Conservation (phyloP, 306 rosid genomes). For the Benincasa hispida region DNA sequence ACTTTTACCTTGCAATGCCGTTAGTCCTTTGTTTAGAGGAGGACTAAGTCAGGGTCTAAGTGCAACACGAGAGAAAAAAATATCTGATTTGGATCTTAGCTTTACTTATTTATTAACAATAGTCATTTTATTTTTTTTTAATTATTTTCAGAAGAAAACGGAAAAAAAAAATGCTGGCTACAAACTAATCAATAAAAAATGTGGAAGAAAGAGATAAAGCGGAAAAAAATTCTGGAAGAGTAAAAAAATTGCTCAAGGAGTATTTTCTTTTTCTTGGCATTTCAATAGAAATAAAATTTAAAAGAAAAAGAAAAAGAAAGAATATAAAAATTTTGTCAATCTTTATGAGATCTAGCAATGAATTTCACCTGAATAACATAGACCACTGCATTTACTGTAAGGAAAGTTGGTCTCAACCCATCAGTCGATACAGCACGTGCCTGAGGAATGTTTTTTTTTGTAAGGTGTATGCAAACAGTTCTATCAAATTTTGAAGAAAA, state of each 20-base stretch:
- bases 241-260: neutral
- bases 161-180: neutral
- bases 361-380: conserved; percentile 84
- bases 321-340: neutral
- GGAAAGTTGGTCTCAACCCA: conserved; percentile 87
- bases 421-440: conserved; percentile 95
- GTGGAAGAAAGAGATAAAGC: neutral
- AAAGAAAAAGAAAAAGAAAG: too few species aligned
- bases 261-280: neutral
- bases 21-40: neutral
- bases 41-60: neutral
- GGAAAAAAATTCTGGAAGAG: too few species aligned
- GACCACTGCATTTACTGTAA: conserved; percentile 63
- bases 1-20: neutral
- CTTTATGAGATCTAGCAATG: conserved; percentile 11
- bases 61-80: neutral
- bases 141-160: too few species aligned
- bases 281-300: neutral
- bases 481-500: neutral
- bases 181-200: neutral
- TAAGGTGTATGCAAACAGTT: neutral
- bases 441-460: conserved; percentile 20
- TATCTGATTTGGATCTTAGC: neutral
- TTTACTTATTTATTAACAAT: neutral
- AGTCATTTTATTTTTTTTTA: neutral